Evolutionary conservation across 2,329 filamentous ascomycete genomes (phyloP).

Genomic region (Fusarium sp.): DNA sequence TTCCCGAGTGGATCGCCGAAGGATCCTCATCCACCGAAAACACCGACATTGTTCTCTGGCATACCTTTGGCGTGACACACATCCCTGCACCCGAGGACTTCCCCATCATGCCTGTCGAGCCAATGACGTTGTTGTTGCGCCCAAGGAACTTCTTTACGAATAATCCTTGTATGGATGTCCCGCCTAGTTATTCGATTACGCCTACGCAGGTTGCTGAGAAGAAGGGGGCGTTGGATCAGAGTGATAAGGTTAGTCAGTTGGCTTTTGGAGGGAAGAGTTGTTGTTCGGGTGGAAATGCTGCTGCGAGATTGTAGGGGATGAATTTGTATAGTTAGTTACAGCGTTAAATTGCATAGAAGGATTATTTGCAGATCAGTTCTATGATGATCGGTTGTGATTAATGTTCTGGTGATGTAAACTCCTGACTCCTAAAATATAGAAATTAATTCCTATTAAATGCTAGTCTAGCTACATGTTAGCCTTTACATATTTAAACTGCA

Average conservation of each 20-base stretch:
- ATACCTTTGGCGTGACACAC: slow-evolving; percentile 91
- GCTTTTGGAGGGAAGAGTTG: slow-evolving; percentile 42
- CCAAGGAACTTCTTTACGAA: slow-evolving; percentile 85
- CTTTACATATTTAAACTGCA: no score
- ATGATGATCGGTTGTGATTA: background rate
- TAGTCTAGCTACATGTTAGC: no score
- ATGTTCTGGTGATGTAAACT: background rate
- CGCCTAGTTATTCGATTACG: slow-evolving; percentile 60
- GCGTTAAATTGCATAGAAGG: background rate
- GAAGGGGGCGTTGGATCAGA: slow-evolving; percentile 41
- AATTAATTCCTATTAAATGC: no score
- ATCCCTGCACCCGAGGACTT: slow-evolving; percentile 92
- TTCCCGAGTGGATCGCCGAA: slow-evolving; percentile 82
- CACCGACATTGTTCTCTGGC: slow-evolving; percentile 90
- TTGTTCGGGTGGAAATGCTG: slow-evolving; percentile 23
- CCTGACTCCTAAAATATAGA: no score
- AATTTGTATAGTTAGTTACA: slow-evolving; percentile 2
- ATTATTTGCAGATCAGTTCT: background rate
- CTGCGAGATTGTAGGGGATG: slow-evolving; percentile 22
- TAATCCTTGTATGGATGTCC: slow-evolving; percentile 85
- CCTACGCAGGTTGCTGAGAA: slow-evolving; percentile 47
- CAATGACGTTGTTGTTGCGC: slow-evolving; percentile 82
- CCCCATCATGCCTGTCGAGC: slow-evolving; percentile 90
- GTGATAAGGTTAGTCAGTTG: slow-evolving; percentile 40
- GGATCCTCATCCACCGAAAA: slow-evolving; percentile 78